Evolutionary conservation across 2,329 filamentous ascomycete genomes (phyloP).

Genomic region (Penicillium sp.): DNA sequence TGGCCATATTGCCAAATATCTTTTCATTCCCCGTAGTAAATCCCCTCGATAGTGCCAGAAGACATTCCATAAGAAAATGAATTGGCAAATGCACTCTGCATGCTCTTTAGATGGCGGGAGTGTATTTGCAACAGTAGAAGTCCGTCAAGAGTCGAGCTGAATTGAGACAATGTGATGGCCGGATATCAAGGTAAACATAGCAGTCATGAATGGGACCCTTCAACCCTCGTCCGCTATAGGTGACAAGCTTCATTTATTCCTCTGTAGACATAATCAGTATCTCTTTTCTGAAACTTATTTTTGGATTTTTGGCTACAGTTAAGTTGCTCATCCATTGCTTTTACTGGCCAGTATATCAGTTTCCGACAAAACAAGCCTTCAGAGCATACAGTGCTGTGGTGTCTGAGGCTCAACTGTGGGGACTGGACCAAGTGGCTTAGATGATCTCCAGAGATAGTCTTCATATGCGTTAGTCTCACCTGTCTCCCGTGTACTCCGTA

Average conservation of each 20-base stretch:
- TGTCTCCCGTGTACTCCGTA: neutral
- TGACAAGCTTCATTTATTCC: neutral
- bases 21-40: neutral
- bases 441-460: neutral
- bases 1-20: neutral
- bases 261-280: neutral
- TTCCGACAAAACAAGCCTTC: neutral
- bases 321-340: neutral
- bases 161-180: neutral
- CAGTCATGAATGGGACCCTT: neutral
- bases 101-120: neutral
- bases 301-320: neutral
- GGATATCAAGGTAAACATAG: neutral
- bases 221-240: neutral
- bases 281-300: neutral
- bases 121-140: neutral
- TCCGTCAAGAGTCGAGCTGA: neutral
- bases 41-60: neutral
- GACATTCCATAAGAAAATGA: neutral
- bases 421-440: neutral
- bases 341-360: neutral
- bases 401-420: no score
- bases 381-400: neutral
- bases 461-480: neutral
- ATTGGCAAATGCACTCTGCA: neutral